Conservation (phyloP, 768 basidiomycete species). For the Macrolepiota fuliginosa region DNA sequence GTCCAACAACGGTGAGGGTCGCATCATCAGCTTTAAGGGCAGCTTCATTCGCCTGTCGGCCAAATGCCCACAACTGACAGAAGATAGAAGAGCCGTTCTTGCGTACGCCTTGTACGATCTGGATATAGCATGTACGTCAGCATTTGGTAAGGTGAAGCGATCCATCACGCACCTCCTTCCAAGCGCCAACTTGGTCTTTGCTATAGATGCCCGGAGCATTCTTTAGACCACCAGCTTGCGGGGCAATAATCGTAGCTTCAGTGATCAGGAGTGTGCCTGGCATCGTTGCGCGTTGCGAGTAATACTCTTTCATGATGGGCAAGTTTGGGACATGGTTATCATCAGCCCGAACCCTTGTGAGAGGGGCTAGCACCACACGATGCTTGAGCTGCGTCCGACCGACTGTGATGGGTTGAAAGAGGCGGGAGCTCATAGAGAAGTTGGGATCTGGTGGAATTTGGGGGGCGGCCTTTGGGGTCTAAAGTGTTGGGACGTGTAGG, state of each 20-base stretch:
- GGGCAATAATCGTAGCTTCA: constrained; percentile 55
- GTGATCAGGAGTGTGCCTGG: constrained; percentile 56
- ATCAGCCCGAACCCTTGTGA: constrained; percentile 44
- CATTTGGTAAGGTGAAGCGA: not conserved
- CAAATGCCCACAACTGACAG: too few relatives aligned
- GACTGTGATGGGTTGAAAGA: constrained; percentile 47
- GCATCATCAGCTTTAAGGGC: not conserved
- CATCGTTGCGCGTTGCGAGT: constrained; percentile 41
- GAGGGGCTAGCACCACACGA: constrained; percentile 52
- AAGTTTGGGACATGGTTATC: constrained; percentile 33
- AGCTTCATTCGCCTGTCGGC: too few relatives aligned
- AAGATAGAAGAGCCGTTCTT: too few relatives aligned
- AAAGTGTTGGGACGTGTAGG: too few relatives aligned
- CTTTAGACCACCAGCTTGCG: constrained; percentile 26
- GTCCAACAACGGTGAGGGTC: not conserved
- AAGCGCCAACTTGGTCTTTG: constrained; percentile 45
- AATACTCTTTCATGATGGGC: constrained; percentile 40
- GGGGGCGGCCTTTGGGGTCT: too few relatives aligned
- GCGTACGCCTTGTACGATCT: too few relatives aligned
- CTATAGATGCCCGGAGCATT: constrained; percentile 45
- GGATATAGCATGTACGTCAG: too few relatives aligned
- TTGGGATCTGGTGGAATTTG: too few relatives aligned
- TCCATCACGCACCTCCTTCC: constrained; percentile 43
- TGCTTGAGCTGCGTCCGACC: constrained; percentile 42
- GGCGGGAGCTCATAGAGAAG: constrained; percentile 17